Evolutionary conservation across 148 eudicot genomes (phyloP).

Genomic region (Rhododendron henanense): DNA sequence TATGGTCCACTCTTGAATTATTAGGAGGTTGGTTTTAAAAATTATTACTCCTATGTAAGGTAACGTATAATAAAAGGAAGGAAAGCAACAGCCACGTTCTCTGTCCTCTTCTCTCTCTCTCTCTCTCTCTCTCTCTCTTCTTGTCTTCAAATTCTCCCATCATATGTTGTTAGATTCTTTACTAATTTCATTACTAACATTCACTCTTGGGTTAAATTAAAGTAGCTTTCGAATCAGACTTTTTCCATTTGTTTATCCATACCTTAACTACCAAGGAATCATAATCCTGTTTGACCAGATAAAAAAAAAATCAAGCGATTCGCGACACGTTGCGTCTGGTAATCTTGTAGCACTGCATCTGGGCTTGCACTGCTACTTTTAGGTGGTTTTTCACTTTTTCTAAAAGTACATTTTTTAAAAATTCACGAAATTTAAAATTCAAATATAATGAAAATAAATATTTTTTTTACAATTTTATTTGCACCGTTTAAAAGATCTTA

Average conservation of each 20-base stretch:
- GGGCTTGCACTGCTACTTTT: background rate
- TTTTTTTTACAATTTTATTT: too few relatives aligned
- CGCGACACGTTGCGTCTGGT: background rate
- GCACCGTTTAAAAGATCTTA: too few relatives aligned
- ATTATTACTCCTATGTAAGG: background rate
- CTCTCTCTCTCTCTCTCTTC: too few relatives aligned
- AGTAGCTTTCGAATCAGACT: background rate
- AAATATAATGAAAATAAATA: too few relatives aligned
- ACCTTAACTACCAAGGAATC: background rate
- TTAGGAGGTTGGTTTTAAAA: background rate
- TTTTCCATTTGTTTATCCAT: background rate
- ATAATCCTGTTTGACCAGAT: background rate
- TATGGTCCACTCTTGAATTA: background rate
- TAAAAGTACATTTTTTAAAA: too few relatives aligned
- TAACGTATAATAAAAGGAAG: background rate
- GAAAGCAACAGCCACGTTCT: conserved; percentile 16
- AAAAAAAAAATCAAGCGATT: background rate
- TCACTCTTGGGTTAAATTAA: background rate
- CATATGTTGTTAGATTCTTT: background rate
- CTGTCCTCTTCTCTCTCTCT: background rate
- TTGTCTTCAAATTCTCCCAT: background rate
- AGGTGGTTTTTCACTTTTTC: too few relatives aligned
- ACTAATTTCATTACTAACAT: background rate
- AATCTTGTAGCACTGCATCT: background rate
- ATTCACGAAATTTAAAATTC: too few relatives aligned